Base-by-base conservation (phyloP, 805 yeast genomes). In the Metschnikowia amazonensis region DNA sequence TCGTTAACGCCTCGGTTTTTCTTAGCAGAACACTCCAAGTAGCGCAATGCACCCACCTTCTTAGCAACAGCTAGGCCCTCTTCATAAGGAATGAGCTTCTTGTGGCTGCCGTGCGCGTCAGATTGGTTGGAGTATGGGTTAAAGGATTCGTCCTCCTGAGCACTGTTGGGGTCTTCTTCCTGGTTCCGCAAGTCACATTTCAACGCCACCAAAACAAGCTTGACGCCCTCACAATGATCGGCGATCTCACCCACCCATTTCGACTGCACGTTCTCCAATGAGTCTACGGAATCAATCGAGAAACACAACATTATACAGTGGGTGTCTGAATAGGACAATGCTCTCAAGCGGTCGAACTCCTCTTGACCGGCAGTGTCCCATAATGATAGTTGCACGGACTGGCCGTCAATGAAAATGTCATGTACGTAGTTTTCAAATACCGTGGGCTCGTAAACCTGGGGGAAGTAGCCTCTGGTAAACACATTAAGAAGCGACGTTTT, bases 351-450 rank as follows among this genome's bases (percentile, higher is more conserved):
- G 65, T 92, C 99, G 58, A 92, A 92, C 69, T 92, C 99, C 69
- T 92, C 99, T 72, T 92, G 99, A 6, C 99, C 99, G 1, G 99
- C 99, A 5, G 99, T 92, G 64, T 92, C 99, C 99, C 99, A 94
- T 45, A 92, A 72, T 13, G 97, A 89, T 46, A 92, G 71, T 60
- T 90, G 95, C 58, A 92, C 86, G 41, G 94, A 89, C 64, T 88
- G 89, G 43, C 92, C 92, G 64, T 92, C 99, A 45, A 92, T 89
- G 68, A 88, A 92, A 53, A 92, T 94, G 63, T 92, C 98, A 67
- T 92, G 98, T 48, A 90, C 96, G 63, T 92, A 92, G 70, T 92
- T 92, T 63, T 92, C 98, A 67, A 94, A 92, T 31, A 92, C 97
- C 0, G 99, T 92, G 21, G 99, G 99, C 62, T 90, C 99, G 66